Evolutionary conservation across 805 yeast species (phyloP).

Genomic region (Cyberlindnera maclurae): DNA sequence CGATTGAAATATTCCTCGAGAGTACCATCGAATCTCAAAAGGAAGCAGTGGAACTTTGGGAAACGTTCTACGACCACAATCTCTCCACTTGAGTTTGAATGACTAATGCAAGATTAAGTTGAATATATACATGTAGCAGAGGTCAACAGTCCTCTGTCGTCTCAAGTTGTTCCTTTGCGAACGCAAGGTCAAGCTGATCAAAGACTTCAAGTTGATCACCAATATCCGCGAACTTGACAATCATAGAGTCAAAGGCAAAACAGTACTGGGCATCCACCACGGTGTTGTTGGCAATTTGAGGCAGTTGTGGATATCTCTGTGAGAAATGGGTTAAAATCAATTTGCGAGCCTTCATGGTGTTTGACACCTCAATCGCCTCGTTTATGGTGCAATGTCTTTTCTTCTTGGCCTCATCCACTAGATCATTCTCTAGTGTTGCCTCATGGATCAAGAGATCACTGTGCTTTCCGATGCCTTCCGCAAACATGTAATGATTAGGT

Average conservation of each 20-base stretch:
- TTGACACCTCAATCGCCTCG: constrained; percentile 72
- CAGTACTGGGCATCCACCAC: constrained; percentile 28
- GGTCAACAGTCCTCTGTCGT: constrained; percentile 8
- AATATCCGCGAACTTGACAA: constrained; percentile 38
- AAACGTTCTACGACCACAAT: constrained; percentile 67
- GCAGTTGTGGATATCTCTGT: constrained; percentile 71
- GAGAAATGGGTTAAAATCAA: constrained; percentile 86
- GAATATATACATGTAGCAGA: not conserved
- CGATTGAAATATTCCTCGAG: constrained; percentile 86
- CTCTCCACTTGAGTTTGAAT: constrained; percentile 12
- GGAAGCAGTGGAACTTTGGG: constrained; percentile 85
- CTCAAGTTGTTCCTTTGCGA: constrained; percentile 24
- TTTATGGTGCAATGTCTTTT: constrained; percentile 85
- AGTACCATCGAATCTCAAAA: constrained; percentile 89
- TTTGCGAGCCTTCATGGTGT: constrained; percentile 63
- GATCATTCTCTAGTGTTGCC: constrained; percentile 80
- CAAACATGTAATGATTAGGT: constrained; percentile 58
- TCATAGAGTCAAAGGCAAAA: constrained; percentile 66
- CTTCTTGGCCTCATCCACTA: constrained; percentile 66
- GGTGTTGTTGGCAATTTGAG: constrained; percentile 27
- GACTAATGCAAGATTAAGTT: not conserved
- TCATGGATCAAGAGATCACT: constrained; percentile 85
- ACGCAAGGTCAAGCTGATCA: constrained; percentile 24
- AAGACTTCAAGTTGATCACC: constrained; percentile 28
- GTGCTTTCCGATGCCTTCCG: constrained; percentile 49